These are phyloP conservation scores for Aureobasidium pullulans DNA, from an alignment of 2,329 filamentous ascomycete species.

Conservation along the genomic window DNA sequence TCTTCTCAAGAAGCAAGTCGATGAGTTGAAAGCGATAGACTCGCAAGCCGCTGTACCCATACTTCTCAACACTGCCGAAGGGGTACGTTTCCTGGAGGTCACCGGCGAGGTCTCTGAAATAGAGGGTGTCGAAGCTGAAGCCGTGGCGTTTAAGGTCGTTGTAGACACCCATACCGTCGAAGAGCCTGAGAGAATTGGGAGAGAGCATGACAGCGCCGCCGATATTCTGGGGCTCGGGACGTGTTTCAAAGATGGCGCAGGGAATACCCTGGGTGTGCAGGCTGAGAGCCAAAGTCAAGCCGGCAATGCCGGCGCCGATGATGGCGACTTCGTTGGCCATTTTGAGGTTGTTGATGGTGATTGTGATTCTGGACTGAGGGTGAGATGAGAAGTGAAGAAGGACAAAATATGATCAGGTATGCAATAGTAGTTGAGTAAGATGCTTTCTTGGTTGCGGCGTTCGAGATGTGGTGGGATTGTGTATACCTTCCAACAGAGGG, in stretches of 20 bases:
- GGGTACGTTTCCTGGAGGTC: slow-evolving; percentile 19
- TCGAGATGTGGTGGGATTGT: neutral
- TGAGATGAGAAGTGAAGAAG: no score
- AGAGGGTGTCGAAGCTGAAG: slow-evolving; percentile 46
- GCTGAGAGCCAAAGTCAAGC: slow-evolving; percentile 47
- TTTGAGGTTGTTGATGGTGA: neutral
- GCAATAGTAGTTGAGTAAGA: neutral
- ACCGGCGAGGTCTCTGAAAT: slow-evolving; percentile 35
- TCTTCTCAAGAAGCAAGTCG: slow-evolving; percentile 37
- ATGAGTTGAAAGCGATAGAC: slow-evolving; percentile 49
- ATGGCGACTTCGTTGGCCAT: slow-evolving; percentile 29
- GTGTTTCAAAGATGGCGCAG: slow-evolving; percentile 45
- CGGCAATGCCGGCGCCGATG: slow-evolving; percentile 42
- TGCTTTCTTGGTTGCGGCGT: neutral
- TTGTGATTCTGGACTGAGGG: no score
- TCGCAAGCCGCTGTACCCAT: slow-evolving; percentile 47
- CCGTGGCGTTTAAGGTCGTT: slow-evolving; percentile 37
- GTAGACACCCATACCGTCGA: slow-evolving; percentile 46
- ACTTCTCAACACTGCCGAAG: slow-evolving; percentile 30
- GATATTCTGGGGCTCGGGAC: neutral
- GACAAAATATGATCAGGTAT: no score
- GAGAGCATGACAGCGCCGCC: slow-evolving; percentile 51
- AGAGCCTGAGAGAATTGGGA: slow-evolving; percentile 49
- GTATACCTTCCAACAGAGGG: neutral
- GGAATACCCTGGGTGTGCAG: slow-evolving; percentile 44